A percentile compares a stretch with the other conserved stretches of the same genome.
Conservation (phyloP, 163 green algal genomes). For the Prototheca cutis region DNA sequence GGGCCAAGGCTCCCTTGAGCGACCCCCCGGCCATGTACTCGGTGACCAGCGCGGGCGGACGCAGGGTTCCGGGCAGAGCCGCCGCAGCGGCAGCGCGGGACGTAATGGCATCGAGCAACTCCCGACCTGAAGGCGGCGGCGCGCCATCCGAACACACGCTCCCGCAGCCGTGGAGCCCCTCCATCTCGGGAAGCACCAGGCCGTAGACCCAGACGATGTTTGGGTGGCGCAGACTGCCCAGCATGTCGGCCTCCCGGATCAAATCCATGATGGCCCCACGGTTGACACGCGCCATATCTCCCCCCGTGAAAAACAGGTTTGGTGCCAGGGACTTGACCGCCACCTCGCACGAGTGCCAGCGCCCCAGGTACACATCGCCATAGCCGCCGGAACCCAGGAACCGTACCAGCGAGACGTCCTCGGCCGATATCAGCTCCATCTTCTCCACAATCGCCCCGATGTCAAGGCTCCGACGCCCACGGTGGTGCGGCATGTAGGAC, state of each 20-base stretch:
- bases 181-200: constrained; percentile 47
- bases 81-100: constrained; percentile 19
- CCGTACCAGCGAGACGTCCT: constrained; percentile 41
- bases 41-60: constrained; percentile 55
- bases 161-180: constrained; percentile 1
- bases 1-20: constrained; percentile 46
- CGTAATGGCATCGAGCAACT: constrained; percentile 36
- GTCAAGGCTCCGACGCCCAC: constrained; percentile 4
- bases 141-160: background rate
- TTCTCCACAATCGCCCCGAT: constrained; percentile 10
- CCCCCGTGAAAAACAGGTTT: constrained; percentile 41
- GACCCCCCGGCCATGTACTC: constrained; percentile 58
- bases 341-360: constrained; percentile 56
- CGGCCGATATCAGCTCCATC: constrained; percentile 26
- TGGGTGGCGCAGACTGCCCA: constrained; percentile 52
- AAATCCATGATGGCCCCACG: constrained; percentile 42
- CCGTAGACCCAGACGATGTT: constrained; percentile 65
- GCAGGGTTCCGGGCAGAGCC: constrained; percentile 31
- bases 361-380: constrained; percentile 52
- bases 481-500: background rate
- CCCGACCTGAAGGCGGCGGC: constrained; percentile 11
- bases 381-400: constrained; percentile 41
- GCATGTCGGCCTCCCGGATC: constrained; percentile 54
- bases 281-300: constrained; percentile 16
- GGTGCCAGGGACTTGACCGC: constrained; percentile 70